Evolutionary conservation across 768 basidiomycete genomes (phyloP), one percentile per base, ranked within the genome.

Genomic region (Russula emetica): DNA sequence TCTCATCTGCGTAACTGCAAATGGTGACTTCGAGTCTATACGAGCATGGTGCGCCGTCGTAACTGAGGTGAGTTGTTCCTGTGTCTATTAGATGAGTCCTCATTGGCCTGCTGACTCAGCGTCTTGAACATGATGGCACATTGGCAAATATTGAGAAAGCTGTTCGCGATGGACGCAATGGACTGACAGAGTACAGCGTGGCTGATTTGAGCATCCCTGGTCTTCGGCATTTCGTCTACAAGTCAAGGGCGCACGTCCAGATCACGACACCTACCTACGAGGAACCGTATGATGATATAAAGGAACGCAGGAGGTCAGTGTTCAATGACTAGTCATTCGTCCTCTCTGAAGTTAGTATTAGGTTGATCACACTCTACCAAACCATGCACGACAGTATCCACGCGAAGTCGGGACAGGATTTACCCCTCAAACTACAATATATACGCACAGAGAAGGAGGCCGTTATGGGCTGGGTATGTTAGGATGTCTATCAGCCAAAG

Each of bases 201-300:
- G 85, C 85, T 3, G 87, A 90, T 60, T 76, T 98, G 13, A 84
- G 85, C n/a, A 87, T 96, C 67, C 93, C 93, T 3, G 94, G 94
- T 2, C 76, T 98, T 32, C 84, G 92, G 34, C 97, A 99, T 74
- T 99, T 98, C 72, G 76, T 98, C 54, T 98, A 98, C 79, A 98
- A 98, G 76, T 92, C 91, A 11, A 82, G 92, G 14, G 78, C 83
- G 8, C 85, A 92, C 69, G 94, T 99, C 22, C 97, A 99, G 72
- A 81, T 96, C 40, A 97, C 95, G 0, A 76, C 80, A 66, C 94
- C 97, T 3, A 72, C 75, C n/a, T 95, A 88, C 74, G 92, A 94
- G 71, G 91, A 90, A 20, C 90, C 90, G 7, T 96, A 97, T 69
- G 84, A 87, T 49, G 78, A 77, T 38, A 67, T 77, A 0, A 78